Evolutionary conservation across 805 yeast genomes (phyloP).

Genomic region (Blastobotrys muscicola): DNA sequence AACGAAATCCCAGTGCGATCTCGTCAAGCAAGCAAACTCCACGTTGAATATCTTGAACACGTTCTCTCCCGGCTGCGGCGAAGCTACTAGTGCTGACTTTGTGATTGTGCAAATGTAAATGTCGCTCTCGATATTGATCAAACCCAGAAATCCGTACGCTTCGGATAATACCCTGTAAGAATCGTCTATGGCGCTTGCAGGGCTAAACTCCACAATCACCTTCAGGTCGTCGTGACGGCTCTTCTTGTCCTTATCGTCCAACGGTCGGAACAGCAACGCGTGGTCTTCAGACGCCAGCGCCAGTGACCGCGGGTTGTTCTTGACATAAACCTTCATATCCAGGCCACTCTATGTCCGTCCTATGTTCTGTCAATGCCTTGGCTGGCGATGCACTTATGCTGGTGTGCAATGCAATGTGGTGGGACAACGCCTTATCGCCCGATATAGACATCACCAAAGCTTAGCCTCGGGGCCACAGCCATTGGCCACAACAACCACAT

Average conservation of each 20-base stretch:
- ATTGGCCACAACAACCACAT: too few species aligned
- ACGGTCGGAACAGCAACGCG: conserved; percentile 44
- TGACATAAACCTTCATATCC: conserved; percentile 52
- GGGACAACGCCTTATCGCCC: background rate
- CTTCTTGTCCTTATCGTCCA: conserved; percentile 9
- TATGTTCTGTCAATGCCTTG: too few species aligned
- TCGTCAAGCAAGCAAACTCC: conserved; percentile 72
- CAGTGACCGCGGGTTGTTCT: conserved; percentile 58
- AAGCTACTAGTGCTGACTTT: conserved; percentile 66
- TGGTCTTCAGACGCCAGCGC: conserved; percentile 51
- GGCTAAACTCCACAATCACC: conserved; percentile 38
- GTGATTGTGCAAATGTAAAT: conserved; percentile 73
- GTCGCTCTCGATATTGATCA: conserved; percentile 59
- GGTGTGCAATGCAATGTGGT: background rate
- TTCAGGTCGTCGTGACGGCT: conserved; percentile 8
- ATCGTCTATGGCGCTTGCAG: conserved; percentile 29
- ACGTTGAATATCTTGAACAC: conserved; percentile 76
- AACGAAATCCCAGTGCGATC: conserved; percentile 69
- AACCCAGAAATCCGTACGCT: conserved; percentile 56
- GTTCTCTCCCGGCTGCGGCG: conserved; percentile 69
- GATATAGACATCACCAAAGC: background rate
- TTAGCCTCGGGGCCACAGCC: too few species aligned
- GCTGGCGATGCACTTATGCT: too few species aligned
- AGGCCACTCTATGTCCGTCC: background rate
- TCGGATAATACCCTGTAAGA: conserved; percentile 34